Percentiles rank a stretch among this genome's conserved stretches.
phyloP scores from a whole-genome alignment of 2,329 filamentous ascomycete genomes.

The Huntiella omanensis region DNA sequence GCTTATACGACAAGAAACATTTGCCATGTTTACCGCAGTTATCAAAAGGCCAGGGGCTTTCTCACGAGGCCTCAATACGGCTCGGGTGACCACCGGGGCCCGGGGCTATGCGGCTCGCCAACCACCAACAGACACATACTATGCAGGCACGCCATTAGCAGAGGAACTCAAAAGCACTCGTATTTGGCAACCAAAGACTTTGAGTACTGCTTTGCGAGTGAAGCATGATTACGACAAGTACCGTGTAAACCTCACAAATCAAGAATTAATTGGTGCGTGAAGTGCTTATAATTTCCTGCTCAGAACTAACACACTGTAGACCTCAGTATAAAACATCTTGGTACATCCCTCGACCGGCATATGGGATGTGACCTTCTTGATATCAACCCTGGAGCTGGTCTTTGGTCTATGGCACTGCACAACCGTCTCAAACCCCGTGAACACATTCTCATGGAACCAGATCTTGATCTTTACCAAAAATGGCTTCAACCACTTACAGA shows the following conservation, averaged over 20 bases:
- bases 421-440: slow-evolving; percentile 55
- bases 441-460: slow-evolving; percentile 68
- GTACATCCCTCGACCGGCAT: slow-evolving; percentile 47
- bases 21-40: not conserved
- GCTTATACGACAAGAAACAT: not conserved
- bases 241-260: not conserved
- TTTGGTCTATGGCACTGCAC: slow-evolving; percentile 66
- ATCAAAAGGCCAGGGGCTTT: not conserved
- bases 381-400: slow-evolving; percentile 58
- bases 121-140: not conserved
- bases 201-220: not conserved
- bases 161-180: not conserved
- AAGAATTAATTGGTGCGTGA: not conserved
- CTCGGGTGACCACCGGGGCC: not conserved
- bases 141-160: not conserved
- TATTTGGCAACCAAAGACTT: not conserved
- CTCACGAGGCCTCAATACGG: not conserved
- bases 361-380: slow-evolving; percentile 72
- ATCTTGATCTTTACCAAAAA: slow-evolving; percentile 35
- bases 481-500: slow-evolving; percentile 41
- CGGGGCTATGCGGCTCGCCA: not conserved
- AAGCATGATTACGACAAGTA: not conserved
- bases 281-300: no score
- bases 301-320: slow-evolving; percentile 24
- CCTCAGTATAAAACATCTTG: slow-evolving; percentile 52